phyloP scores from a whole-genome alignment of 495 filamentous ascomycete species.

The Xylaria venustula region DNA sequence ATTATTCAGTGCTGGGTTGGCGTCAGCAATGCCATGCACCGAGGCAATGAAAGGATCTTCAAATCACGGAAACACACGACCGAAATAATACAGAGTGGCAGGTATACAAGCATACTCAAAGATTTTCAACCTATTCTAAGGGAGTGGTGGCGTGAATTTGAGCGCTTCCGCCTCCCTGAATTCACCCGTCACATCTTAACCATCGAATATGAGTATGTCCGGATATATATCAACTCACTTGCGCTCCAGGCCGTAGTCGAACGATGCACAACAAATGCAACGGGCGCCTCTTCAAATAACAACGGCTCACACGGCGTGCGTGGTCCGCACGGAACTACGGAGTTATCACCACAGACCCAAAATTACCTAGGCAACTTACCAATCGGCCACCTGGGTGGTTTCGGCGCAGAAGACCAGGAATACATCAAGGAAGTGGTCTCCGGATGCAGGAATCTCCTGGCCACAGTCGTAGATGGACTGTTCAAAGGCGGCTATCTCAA shows the following conservation, averaged over 20 bases:
- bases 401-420: conserved; percentile 61
- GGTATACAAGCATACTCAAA: conserved; percentile 76
- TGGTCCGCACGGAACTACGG: conserved; percentile 36
- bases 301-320: conserved; percentile 29
- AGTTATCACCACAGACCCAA: conserved; percentile 57
- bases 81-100: conserved; percentile 78
- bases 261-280: conserved; percentile 75
- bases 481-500: conserved; percentile 80
- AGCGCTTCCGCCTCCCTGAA: conserved; percentile 65
- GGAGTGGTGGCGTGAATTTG: conserved; percentile 73
- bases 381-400: conserved; percentile 54
- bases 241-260: conserved; percentile 93
- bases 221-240: conserved; percentile 90
- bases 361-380: conserved; percentile 57
- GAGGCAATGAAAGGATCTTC: conserved; percentile 81
- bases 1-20: conserved; percentile 92
- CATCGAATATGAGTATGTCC: conserved; percentile 88
- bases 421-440: conserved; percentile 89
- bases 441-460: conserved; percentile 78
- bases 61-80: conserved; percentile 79
- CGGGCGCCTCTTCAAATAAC: conserved; percentile 41
- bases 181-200: conserved; percentile 80
- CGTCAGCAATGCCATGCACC: conserved; percentile 84
- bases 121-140: conserved; percentile 73
- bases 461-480: conserved; percentile 79